Base-by-base conservation (phyloP, 116 monocot genomes). In the Dioscorea cayenensis region DNA sequence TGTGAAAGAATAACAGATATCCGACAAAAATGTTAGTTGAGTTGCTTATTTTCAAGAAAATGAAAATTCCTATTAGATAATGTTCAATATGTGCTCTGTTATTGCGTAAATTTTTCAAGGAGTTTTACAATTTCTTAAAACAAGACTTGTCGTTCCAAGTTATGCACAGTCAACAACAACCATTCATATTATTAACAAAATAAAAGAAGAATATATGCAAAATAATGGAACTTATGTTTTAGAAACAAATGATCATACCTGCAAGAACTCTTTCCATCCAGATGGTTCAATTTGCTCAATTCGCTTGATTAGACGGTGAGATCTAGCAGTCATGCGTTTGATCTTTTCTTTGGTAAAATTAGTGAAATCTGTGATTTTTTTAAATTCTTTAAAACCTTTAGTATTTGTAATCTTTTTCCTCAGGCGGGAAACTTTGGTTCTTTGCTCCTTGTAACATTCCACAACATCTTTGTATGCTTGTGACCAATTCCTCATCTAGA, bases 181-280 rank as follows among this genome's bases (percentile, higher is more conserved):
- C 43, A 43, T 43, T 43, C 0, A 11, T 43, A 43, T 43, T 11
- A 43, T 43, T 43, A 12, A 43, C 43, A 43, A 5, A 43, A 43
- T 10, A 43, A 43, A 43, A 12, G 7, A 12, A 43, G 43, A 7
- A 43, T 43, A 43, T 43, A 43, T 43, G 7, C 43, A 6, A 43
- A 10, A 7, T 43, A 43, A 43, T 9, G 43, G 7, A 43, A 10
- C 8, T 6, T 43, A 43, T 43, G 12, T 7, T 43, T 43, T 8
- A 43, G 7, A 9, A 8, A 8, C 11, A 12, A 73, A 43, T 20
- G 0, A 64, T 5, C 51, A 55, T 83, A 96, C 96, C 92, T 96
- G 96, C 63, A 92, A 73, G 78, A 96, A 96, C 51, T 96, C 96
- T 76, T 90, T 96, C 96, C 96, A 96, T 66, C 96, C 96, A 58